These are phyloP conservation scores for Corallochytrium limacisporum DNA, from an alignment of 78 protist genomes.

Conservation along the genomic window DNA sequence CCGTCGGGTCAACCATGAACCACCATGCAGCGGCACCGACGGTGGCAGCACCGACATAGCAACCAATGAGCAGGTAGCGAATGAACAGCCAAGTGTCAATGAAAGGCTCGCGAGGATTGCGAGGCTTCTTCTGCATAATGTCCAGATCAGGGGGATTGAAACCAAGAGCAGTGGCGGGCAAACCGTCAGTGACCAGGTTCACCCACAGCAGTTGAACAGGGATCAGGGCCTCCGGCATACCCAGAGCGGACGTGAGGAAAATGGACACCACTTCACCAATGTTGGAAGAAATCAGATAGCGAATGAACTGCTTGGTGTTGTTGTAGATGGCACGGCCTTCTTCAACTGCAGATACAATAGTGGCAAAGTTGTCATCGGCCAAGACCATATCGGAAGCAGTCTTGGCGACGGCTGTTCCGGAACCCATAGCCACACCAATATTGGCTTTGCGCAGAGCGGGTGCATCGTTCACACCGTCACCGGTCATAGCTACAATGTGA, in stretches of 20 bases:
- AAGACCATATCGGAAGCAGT: slow-evolving; percentile 83
- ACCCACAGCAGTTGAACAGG: slow-evolving; percentile 67
- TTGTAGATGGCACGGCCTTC: slow-evolving; percentile 86
- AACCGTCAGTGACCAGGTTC: slow-evolving; percentile 78
- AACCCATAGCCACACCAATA: slow-evolving; percentile 95
- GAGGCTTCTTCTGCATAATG: slow-evolving; percentile 72
- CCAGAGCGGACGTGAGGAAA: slow-evolving; percentile 10
- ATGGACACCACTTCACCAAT: slow-evolving; percentile 67
- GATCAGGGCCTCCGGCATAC: slow-evolving; percentile 71
- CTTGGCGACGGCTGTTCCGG: slow-evolving; percentile 90
- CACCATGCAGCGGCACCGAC: slow-evolving; percentile 22
- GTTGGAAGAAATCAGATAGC: slow-evolving; percentile 71
- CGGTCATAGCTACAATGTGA: slow-evolving; percentile 58
- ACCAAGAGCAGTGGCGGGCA: slow-evolving; percentile 76
- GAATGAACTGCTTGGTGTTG: slow-evolving; percentile 78
- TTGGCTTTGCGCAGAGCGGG: slow-evolving; percentile 87
- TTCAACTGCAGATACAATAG: slow-evolving; percentile 82
- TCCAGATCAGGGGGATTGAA: slow-evolving; percentile 65
- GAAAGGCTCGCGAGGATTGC: slow-evolving; percentile 43
- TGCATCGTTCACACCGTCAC: slow-evolving; percentile 95
- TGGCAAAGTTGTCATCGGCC: slow-evolving; percentile 93
- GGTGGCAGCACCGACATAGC: slow-evolving; percentile 41
- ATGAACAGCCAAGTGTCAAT: slow-evolving; percentile 31
- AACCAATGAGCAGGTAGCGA: slow-evolving; percentile 40
- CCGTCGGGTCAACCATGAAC: not conserved